A percentile compares a stretch with the other conserved stretches of the same genome.
Evolutionary conservation across 2,329 filamentous ascomycete species (phyloP).

Genomic region (Exutisphaerella laricina): DNA sequence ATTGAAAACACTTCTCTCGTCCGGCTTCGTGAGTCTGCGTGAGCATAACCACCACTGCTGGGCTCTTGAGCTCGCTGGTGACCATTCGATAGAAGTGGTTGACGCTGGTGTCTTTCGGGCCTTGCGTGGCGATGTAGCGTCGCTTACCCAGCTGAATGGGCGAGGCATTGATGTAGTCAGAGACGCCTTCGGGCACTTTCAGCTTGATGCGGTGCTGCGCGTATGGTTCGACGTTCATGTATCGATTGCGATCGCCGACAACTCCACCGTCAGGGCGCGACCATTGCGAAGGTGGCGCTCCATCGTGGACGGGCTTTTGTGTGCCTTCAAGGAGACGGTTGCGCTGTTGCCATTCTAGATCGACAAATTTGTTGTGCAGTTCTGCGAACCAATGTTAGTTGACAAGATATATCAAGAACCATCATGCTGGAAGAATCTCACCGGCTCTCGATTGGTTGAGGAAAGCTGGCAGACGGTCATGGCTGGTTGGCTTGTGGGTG

Average conservation of each 20-base stretch:
- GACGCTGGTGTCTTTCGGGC: conserved; percentile 70
- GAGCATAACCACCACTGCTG: conserved; percentile 85
- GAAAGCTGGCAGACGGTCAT: conserved; percentile 46
- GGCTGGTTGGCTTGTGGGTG: conserved; percentile 6
- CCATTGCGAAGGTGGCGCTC: conserved; percentile 50
- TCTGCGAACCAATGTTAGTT: no score
- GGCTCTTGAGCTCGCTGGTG: conserved; percentile 50
- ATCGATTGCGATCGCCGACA: conserved; percentile 67
- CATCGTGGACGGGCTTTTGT: conserved; percentile 28
- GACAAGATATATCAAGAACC: no score
- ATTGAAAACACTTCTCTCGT: conserved; percentile 79
- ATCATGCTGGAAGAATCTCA: no score
- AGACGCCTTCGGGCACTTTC: conserved; percentile 61
- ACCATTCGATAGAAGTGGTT: conserved; percentile 96
- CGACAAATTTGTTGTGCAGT: conserved; percentile 54
- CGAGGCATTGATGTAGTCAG: conserved; percentile 51
- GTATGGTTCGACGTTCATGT: conserved; percentile 85
- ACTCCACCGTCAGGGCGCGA: conserved; percentile 54
- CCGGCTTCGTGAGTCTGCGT: conserved; percentile 78
- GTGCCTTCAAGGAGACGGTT: conserved; percentile 47
- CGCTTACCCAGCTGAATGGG: conserved; percentile 42
- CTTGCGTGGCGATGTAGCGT: conserved; percentile 83
- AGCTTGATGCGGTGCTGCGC: conserved; percentile 78
- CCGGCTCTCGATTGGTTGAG: conserved; percentile 46
- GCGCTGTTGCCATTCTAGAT: conserved; percentile 57